Percentiles rank a stretch among this genome's conserved stretches.
These are phyloP conservation scores for Crithidia fasciculata DNA, from an alignment of 208 protist genomes.

Conservation along the genomic window DNA sequence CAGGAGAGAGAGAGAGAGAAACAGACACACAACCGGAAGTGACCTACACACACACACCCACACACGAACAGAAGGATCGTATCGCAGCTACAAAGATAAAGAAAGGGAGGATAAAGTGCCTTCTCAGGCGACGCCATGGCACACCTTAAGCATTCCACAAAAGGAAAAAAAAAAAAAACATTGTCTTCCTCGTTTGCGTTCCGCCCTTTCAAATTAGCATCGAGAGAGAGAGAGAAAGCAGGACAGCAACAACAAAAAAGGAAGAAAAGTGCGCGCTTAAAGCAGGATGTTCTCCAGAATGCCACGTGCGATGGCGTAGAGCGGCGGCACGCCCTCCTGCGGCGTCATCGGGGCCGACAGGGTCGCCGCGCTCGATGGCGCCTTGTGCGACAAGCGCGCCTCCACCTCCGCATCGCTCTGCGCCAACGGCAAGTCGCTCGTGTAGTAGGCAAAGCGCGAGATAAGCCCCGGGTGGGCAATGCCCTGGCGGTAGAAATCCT, in stretches of 20 bases:
- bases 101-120: too few species aligned
- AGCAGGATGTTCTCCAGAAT: conserved; percentile 78
- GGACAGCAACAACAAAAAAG: neutral
- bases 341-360: conserved; percentile 80
- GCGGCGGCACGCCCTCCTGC: conserved; percentile 80
- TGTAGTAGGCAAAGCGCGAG: conserved; percentile 90
- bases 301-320: conserved; percentile 87
- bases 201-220: neutral
- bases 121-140: too few species aligned
- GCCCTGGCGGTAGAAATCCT: conserved; percentile 82
- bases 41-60: too few species aligned
- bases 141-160: too few species aligned
- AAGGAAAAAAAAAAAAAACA: neutral
- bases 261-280: neutral
- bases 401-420: conserved; percentile 59
- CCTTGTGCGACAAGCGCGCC: conserved; percentile 24
- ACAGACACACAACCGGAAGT: too few species aligned
- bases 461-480: conserved; percentile 63
- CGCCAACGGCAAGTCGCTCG: conserved; percentile 82
- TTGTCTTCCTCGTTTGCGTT: too few species aligned
- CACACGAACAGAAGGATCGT: too few species aligned
- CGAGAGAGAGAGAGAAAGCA: neutral
- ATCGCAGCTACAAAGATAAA: too few species aligned
- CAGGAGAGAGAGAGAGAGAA: too few species aligned
- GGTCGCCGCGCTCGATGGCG: conserved; percentile 22